Conservation (phyloP, 177 flowering plant species). For the Telopea speciosissima region DNA sequence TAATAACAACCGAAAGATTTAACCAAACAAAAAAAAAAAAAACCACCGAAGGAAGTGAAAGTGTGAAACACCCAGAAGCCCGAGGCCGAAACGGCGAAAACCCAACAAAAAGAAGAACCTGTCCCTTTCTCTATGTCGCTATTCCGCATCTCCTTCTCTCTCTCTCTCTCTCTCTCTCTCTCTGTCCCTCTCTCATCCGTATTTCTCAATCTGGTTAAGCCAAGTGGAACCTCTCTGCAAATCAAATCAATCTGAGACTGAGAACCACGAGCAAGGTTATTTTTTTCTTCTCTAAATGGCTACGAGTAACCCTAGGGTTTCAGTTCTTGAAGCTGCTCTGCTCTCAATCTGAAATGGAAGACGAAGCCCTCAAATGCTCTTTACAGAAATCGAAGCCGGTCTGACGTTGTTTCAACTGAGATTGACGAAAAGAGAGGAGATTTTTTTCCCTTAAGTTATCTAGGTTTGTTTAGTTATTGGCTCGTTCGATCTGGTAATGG, state of each 20-base stretch:
- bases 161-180: neutral
- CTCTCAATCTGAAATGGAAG: neutral
- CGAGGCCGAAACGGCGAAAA: too few species aligned
- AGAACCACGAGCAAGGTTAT: neutral
- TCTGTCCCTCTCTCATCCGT: neutral
- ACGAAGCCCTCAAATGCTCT: neutral
- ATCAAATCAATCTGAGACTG: neutral
- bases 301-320: neutral
- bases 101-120: too few species aligned
- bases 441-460: neutral
- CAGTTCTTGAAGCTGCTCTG: neutral
- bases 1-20: too few species aligned
- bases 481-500: slow-evolving; percentile 45
- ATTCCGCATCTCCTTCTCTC: neutral
- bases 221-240: neutral
- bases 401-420: slow-evolving; percentile 3
- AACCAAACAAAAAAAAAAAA: too few species aligned
- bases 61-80: too few species aligned
- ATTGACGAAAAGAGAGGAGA: neutral
- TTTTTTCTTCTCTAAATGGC: neutral
- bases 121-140: too few species aligned
- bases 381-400: neutral
- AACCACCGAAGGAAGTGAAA: too few species aligned
- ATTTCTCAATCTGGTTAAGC: neutral
- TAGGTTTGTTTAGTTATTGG: neutral